Percentiles rank a stretch among this genome's conserved stretches.
Conservation (phyloP, 1,139 yeast genomes). For the Tardiomyces digboiensis region DNA sequence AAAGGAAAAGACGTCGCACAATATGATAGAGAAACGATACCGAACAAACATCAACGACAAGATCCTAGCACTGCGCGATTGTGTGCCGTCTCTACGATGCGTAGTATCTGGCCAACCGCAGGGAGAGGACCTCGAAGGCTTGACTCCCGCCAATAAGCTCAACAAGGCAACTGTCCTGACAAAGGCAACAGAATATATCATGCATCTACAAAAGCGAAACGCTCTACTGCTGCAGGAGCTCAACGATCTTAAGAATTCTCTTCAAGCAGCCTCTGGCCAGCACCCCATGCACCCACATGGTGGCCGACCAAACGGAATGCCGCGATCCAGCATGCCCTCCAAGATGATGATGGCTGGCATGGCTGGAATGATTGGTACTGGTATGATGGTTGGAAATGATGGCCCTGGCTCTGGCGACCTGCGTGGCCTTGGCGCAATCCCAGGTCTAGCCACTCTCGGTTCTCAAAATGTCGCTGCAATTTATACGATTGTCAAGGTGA, state of each 20-base stretch:
- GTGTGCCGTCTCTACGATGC: constrained; percentile 52
- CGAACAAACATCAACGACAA: constrained; percentile 70
- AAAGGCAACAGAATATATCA: constrained; percentile 85
- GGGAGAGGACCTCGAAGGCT: constrained; percentile 57
- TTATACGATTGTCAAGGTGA: constrained; percentile 1
- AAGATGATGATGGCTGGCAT: constrained; percentile 29
- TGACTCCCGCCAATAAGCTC: constrained; percentile 77
- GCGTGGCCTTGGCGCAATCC: constrained; percentile 25
- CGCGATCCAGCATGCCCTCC: constrained; percentile 11
- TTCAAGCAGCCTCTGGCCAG: constrained; percentile 3
- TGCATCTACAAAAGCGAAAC: constrained; percentile 70
- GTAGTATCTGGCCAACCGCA: constrained; percentile 24
- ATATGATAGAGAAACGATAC: constrained; percentile 71
- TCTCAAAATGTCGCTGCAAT: constrained; percentile 2
- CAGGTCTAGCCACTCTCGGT: constrained; percentile 9
- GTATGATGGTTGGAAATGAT: constrained; percentile 20
- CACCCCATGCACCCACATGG: background rate
- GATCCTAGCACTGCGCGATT: constrained; percentile 60
- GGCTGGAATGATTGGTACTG: constrained; percentile 31
- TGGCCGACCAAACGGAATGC: background rate
- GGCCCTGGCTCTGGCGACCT: constrained; percentile 10
- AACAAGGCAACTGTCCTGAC: constrained; percentile 85
- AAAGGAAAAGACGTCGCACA: constrained; percentile 59
- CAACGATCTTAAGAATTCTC: constrained; percentile 27
- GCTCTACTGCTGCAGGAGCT: constrained; percentile 46